phyloP scores from a whole-genome alignment of 2,329 filamentous ascomycete species.

The Corniculantispora saksenae region DNA sequence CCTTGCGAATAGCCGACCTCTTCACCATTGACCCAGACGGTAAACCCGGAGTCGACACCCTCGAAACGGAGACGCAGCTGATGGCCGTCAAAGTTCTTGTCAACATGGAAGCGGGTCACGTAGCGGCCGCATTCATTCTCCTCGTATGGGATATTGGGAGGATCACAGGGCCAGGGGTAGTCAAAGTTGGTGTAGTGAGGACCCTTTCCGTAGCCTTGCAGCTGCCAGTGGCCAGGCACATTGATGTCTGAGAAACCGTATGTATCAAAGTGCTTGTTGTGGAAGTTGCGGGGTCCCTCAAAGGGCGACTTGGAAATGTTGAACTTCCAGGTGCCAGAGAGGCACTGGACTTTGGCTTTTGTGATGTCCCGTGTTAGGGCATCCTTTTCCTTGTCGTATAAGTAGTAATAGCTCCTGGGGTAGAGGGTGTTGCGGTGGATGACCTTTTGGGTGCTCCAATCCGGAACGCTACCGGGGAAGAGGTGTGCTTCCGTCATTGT shows the following conservation, averaged over 20 bases:
- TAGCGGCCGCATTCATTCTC: constrained; percentile 69
- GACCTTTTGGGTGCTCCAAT: constrained; percentile 63
- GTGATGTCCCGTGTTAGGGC: constrained; percentile 45
- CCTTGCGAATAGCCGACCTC: constrained; percentile 73
- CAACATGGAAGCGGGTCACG: constrained; percentile 56
- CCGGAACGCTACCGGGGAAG: constrained; percentile 39
- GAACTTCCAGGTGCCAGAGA: constrained; percentile 59
- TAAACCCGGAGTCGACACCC: constrained; percentile 72
- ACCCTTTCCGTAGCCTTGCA: constrained; percentile 62
- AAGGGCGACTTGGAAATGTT: constrained; percentile 48
- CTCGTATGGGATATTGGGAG: constrained; percentile 63
- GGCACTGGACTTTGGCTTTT: constrained; percentile 41
- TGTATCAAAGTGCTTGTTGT: constrained; percentile 37
- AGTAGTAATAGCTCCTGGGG: constrained; percentile 57
- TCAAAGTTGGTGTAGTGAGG: constrained; percentile 72
- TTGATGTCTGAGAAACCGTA: constrained; percentile 43
- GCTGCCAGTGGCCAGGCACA: constrained; percentile 72
- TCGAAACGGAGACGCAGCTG: constrained; percentile 72
- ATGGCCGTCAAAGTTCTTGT: constrained; percentile 44
- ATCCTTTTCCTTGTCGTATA: constrained; percentile 50
- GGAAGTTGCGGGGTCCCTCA: constrained; percentile 45
- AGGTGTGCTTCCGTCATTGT: constrained; percentile 17
- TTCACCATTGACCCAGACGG: constrained; percentile 68
- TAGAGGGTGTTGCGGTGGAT: constrained; percentile 61
- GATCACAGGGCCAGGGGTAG: constrained; percentile 67